phyloP scores from a whole-genome alignment of 2,329 filamentous ascomycete genomes.

The Botryotinia calthae region DNA sequence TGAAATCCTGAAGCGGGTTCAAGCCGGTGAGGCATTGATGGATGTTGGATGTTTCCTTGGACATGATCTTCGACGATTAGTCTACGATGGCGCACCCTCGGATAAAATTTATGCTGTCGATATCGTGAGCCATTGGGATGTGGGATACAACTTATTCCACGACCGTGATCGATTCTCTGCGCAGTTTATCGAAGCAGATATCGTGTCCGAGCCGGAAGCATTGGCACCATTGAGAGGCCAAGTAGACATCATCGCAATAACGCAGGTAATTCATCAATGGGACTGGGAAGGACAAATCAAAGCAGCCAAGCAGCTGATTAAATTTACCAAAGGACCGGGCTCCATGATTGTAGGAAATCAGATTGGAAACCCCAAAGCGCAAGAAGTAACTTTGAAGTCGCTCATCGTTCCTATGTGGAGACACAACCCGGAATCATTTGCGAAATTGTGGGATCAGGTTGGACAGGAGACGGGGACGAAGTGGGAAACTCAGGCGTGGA shows the following conservation, averaged over 20 bases:
- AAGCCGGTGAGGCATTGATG: slow-evolving; percentile 23
- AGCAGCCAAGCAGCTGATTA: slow-evolving; percentile 21
- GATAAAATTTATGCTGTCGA: slow-evolving; percentile 38
- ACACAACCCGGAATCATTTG: slow-evolving; percentile 20
- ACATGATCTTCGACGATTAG: slow-evolving; percentile 41
- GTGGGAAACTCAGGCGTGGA: slow-evolving; percentile 16
- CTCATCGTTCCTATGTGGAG: slow-evolving; percentile 13
- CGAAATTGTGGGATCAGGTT: slow-evolving; percentile 20
- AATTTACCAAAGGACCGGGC: slow-evolving; percentile 3
- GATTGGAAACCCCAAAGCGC: slow-evolving; percentile 15
- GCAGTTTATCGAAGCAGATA: slow-evolving; percentile 39
- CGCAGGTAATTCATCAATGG: slow-evolving; percentile 47
- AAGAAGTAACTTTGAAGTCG: slow-evolving; percentile 7
- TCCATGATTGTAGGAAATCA: slow-evolving; percentile 20
- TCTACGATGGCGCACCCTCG: slow-evolving; percentile 39
- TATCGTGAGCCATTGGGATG: slow-evolving; percentile 35
- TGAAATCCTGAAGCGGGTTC: slow-evolving; percentile 23
- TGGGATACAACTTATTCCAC: slow-evolving; percentile 42
- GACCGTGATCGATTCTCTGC: slow-evolving; percentile 38
- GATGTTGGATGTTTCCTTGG: slow-evolving; percentile 40
- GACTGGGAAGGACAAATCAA: slow-evolving; percentile 40
- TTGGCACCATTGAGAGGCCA: slow-evolving; percentile 40
- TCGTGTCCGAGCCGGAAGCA: slow-evolving; percentile 26
- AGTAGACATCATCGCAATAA: slow-evolving; percentile 44
- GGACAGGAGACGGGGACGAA: slow-evolving; percentile 19